Percentiles rank a stretch among this genome's conserved stretches.
phyloP scores from a whole-genome alignment of 768 basidiomycete species.

The Clitopilus hobsonii region DNA sequence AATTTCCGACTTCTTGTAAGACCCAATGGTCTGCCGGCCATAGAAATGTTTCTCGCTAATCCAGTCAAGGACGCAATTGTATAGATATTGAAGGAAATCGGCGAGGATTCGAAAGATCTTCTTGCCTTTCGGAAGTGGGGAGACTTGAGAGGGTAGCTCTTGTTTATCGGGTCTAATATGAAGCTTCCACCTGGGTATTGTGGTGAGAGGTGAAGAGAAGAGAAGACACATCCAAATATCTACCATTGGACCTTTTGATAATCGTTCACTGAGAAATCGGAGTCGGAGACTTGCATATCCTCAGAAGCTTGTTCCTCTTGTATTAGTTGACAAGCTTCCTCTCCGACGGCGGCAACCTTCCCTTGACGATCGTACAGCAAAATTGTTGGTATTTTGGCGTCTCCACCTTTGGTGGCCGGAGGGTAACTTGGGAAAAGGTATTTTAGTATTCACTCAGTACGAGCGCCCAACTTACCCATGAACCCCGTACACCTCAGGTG shows the following conservation, averaged over 20 bases:
- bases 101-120: conserved; percentile 31
- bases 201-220: not conserved
- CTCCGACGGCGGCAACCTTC: conserved; percentile 34
- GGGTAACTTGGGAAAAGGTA: no score
- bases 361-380: conserved; percentile 43
- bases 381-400: conserved; percentile 45
- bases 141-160: conserved; percentile 19
- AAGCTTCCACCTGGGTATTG: conserved; percentile 18
- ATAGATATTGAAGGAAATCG: conserved; percentile 41
- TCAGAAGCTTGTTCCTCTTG: conserved; percentile 37
- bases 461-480: conserved; percentile 18
- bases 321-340: conserved; percentile 36
- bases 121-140: conserved; percentile 30
- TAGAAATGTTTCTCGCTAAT: conserved; percentile 34
- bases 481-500: conserved; percentile 31
- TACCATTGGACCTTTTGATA: not conserved
- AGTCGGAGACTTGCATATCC: conserved; percentile 30
- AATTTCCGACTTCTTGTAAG: conserved; percentile 26
- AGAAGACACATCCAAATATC: not conserved
- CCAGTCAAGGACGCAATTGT: conserved; percentile 29
- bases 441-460: conserved; percentile 41
- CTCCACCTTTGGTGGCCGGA: no score
- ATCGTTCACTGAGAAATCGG: not conserved
- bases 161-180: conserved; percentile 25
- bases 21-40: conserved; percentile 31